phyloP scores from a whole-genome alignment of 108 stramenopile species.

The Chaetoceros muelleri region DNA sequence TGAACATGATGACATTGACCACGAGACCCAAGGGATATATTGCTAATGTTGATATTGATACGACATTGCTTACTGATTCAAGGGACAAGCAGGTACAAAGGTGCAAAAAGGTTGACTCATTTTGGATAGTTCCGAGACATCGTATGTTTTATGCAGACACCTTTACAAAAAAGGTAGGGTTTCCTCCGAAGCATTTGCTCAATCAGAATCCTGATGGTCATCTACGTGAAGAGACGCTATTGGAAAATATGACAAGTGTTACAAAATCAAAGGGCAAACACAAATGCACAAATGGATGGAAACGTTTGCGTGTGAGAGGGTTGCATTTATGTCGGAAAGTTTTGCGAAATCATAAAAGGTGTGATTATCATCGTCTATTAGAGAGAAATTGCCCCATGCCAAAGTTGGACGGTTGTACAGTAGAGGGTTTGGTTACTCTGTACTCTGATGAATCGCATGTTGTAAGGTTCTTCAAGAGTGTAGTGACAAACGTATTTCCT shows the following conservation, averaged over 20 bases:
- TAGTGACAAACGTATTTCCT: constrained; percentile 50
- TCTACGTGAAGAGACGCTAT: constrained; percentile 27
- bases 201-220: constrained; percentile 10
- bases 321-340: constrained; percentile 41
- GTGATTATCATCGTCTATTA: constrained; percentile 55
- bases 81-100: too few species aligned
- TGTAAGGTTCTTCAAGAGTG: constrained; percentile 34
- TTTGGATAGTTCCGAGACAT: constrained; percentile 16
- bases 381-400: constrained; percentile 56
- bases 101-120: background rate
- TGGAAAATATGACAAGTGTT: constrained; percentile 3
- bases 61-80: too few species aligned
- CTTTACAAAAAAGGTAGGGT: constrained; percentile 30
- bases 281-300: constrained; percentile 34
- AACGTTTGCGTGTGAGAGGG: constrained; percentile 25
- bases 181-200: constrained; percentile 25
- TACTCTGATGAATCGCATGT: constrained; percentile 35
- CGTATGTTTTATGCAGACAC: constrained; percentile 33
- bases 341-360: constrained; percentile 26
- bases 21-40: background rate
- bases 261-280: constrained; percentile 6
- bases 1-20: constrained; percentile 3
- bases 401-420: background rate
- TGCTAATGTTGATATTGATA: too few species aligned
- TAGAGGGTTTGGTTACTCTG: constrained; percentile 20